Evolutionary conservation across 352 stramenopile genomes (phyloP), one percentile per base, ranked within the genome.

Genomic region (Pythium plurisporium): DNA sequence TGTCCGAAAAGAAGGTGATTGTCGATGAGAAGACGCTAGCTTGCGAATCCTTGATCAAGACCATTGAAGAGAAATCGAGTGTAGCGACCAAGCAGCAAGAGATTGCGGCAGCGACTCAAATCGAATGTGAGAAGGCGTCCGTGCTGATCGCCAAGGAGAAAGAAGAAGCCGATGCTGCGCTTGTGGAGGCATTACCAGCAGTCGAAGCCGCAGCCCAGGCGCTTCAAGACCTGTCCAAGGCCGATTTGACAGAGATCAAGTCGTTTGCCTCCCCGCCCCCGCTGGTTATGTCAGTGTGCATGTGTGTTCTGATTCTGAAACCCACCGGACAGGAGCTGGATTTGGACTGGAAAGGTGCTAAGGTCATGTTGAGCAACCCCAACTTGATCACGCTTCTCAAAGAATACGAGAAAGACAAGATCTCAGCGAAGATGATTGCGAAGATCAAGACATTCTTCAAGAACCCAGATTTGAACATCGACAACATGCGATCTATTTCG

Each of bases 191-290:
- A 1, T 64, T 98, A 15, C 95, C 95, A 10, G 93, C 94, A 2
- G 86, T 98, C 0, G 94, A 97, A 68, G 93, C 91, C 0, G 95
- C 95, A n/a, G 91, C 89, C 0, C 70, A 79, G 4, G 95, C 95
- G 6, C 73, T 98, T 2, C 87, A 98, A 48, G 96, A 98, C 55
- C 65, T 98, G 11, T 94, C 95, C 19, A 98, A 98, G 57, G 76
- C 97, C 0, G 91, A 98, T 76, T 55, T 98, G 38, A 98, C 92
- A 0, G 95, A 98, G 65, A 85, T 98, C 56, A 98, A 98, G 58
- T 94, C 86, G 11, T 98, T 98, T 53, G 88, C 90, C 6, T 98
- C 95, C 2, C 95, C 95, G 20, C 95, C 94, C 0, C 76, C 88
- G 12, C 65, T 95, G 6, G 94, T 98, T 27, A 97, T 97, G 82